Conservation (phyloP, 768 basidiomycete genomes). For the Crepidotus variabilis region DNA sequence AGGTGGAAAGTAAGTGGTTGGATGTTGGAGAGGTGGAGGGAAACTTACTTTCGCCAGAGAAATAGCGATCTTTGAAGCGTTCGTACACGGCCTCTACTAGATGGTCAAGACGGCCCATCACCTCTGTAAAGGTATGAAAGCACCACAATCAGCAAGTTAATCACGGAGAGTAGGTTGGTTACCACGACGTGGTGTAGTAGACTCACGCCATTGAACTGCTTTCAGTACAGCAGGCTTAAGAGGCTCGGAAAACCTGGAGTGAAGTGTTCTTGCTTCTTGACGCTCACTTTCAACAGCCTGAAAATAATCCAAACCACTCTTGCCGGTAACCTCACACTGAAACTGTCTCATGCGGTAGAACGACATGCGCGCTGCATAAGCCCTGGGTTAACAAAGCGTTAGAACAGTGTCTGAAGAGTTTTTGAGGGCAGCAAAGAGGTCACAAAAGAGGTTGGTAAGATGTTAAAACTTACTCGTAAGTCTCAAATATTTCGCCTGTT, state of each 20-base stretch:
- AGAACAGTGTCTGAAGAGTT: slow-evolving; percentile 15
- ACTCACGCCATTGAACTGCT: slow-evolving; percentile 96
- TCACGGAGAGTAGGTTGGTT: slow-evolving; percentile 7
- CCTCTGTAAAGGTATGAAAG: slow-evolving; percentile 54
- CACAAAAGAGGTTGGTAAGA: slow-evolving; percentile 7
- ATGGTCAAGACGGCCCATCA: slow-evolving; percentile 93
- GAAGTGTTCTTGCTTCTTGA: slow-evolving; percentile 84
- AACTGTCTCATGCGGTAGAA: slow-evolving; percentile 95
- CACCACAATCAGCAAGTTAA: slow-evolving; percentile 12
- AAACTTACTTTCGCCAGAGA: slow-evolving; percentile 80
- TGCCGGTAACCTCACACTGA: slow-evolving; percentile 96
- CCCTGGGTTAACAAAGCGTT: slow-evolving; percentile 28
- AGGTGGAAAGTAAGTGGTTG: slow-evolving; percentile 7
- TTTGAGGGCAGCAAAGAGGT: slow-evolving; percentile 10
- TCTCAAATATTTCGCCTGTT: slow-evolving; percentile 96
- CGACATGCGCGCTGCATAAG: slow-evolving; percentile 88
- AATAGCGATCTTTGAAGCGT: slow-evolving; percentile 95
- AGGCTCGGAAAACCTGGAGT: slow-evolving; percentile 87
- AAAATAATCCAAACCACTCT: slow-evolving; percentile 91
- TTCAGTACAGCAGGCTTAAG: slow-evolving; percentile 89
- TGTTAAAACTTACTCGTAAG: slow-evolving; percentile 75
- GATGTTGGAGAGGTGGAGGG: slow-evolving; percentile 11
- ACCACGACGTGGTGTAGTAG: slow-evolving; percentile 9
- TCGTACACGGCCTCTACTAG: slow-evolving; percentile 94
- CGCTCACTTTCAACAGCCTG: slow-evolving; percentile 90